Conservation (phyloP, 768 basidiomycete genomes). For the Amanita exitialis region DNA sequence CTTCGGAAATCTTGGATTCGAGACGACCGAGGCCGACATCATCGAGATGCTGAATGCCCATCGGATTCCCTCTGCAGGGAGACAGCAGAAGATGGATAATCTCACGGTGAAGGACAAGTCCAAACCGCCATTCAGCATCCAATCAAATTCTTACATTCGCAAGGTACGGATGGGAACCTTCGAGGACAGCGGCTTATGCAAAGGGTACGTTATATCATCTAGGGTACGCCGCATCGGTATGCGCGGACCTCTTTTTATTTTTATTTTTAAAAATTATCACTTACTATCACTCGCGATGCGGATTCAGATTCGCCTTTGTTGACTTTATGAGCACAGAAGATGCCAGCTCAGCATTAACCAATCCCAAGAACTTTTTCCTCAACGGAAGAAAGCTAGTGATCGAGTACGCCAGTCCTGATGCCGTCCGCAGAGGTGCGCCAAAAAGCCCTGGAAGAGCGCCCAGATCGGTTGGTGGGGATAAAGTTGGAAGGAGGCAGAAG, state of each 20-base stretch:
- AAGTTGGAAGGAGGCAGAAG: too few species aligned
- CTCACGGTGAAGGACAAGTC: background rate
- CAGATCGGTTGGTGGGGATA: background rate
- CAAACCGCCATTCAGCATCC: conserved; percentile 13
- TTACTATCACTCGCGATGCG: background rate
- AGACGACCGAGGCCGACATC: conserved; percentile 73
- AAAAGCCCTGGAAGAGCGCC: conserved; percentile 12
- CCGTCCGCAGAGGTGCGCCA: conserved; percentile 73
- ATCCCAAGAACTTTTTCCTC: conserved; percentile 76
- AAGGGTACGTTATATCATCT: conserved; percentile 53
- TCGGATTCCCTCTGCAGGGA: conserved; percentile 23
- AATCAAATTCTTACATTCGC: conserved; percentile 45
- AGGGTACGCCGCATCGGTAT: too few species aligned
- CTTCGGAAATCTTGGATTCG: conserved; percentile 88
- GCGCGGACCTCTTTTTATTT: too few species aligned
- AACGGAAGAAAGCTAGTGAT: conserved; percentile 80
- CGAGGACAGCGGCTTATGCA: conserved; percentile 90
- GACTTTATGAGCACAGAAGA: conserved; percentile 77
- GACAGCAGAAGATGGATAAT: conserved; percentile 17
- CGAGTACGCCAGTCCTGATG: conserved; percentile 84
- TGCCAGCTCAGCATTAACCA: conserved; percentile 75
- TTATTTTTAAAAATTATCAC: too few species aligned
- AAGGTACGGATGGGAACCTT: conserved; percentile 93
- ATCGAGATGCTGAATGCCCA: conserved; percentile 67
- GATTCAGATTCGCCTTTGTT: conserved; percentile 78